These are phyloP conservation scores for Candida loeiensis DNA, from an alignment of 805 yeast species.

Conservation along the genomic window DNA sequence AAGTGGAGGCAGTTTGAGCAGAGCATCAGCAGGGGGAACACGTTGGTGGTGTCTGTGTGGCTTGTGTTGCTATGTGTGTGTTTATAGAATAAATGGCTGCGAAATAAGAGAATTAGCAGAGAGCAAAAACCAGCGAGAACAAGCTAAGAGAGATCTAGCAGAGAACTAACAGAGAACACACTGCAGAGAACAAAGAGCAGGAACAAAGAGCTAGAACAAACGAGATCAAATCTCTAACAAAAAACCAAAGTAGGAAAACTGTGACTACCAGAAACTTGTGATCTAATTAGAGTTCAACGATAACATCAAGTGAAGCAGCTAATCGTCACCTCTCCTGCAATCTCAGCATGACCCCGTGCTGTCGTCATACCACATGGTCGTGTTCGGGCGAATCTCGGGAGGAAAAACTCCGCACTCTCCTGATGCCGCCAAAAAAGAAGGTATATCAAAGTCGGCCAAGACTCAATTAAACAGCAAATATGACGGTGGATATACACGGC, in stretches of 20 bases:
- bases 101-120: not conserved
- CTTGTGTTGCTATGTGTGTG: not conserved
- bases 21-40: not conserved
- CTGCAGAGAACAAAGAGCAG: too few relatives aligned
- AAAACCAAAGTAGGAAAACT: too few relatives aligned
- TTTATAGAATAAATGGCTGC: not conserved
- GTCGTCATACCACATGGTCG: slow-evolving; percentile 1
- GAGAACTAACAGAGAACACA: too few relatives aligned
- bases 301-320: too few relatives aligned
- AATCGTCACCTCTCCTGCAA: too few relatives aligned
- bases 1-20: not conserved
- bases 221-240: too few relatives aligned
- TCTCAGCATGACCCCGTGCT: too few relatives aligned
- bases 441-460: not conserved
- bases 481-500: slow-evolving; percentile 8
- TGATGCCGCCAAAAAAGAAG: slow-evolving; percentile 4
- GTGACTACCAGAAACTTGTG: too few relatives aligned
- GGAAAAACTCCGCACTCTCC: slow-evolving; percentile 8
- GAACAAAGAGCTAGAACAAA: too few relatives aligned
- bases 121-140: not conserved
- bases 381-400: slow-evolving; percentile 2
- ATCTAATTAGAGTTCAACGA: too few relatives aligned
- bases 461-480: not conserved
- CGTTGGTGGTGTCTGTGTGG: not conserved
- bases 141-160: not conserved